Percentiles rank a stretch among this genome's conserved stretches.
These are phyloP conservation scores for Starmerella lactis-condensi DNA, from an alignment of 805 yeast species.

Conservation along the genomic window DNA sequence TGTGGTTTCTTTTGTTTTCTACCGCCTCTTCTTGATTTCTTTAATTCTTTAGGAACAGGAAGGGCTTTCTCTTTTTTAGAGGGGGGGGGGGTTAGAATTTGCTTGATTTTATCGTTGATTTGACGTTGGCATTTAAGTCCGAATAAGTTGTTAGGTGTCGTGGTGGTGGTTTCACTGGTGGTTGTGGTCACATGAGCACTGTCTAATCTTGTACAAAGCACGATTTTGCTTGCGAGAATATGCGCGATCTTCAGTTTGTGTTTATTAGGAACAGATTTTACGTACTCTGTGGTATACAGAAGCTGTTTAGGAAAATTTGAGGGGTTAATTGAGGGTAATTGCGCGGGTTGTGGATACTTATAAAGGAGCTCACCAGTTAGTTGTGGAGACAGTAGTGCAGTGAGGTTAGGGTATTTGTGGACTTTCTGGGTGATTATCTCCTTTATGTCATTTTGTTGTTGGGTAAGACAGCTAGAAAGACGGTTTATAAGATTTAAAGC, in stretches of 20 bases:
- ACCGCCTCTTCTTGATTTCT: conserved; percentile 77
- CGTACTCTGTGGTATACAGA: too few species aligned
- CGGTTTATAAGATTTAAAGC: too few species aligned
- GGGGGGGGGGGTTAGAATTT: conserved; percentile 62
- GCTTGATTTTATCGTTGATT: conserved; percentile 44
- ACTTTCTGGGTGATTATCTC: not conserved
- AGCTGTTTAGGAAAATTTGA: too few species aligned
- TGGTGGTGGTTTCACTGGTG: conserved; percentile 27
- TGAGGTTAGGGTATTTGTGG: conserved; percentile 56
- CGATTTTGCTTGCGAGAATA: conserved; percentile 58
- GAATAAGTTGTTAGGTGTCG: conserved; percentile 28
- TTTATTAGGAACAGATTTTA: conserved; percentile 17
- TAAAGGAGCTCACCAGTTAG: conserved; percentile 59
- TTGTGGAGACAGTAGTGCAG: conserved; percentile 50
- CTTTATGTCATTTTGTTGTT: not conserved
- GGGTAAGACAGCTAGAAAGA: too few species aligned
- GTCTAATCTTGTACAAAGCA: conserved; percentile 66
- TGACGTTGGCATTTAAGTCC: conserved; percentile 48
- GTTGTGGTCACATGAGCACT: not conserved
- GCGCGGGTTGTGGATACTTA: too few species aligned
- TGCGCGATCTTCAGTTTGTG: conserved; percentile 48
- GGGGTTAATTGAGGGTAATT: too few species aligned
- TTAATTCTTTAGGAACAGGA: conserved; percentile 56
- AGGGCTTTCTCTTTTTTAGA: conserved; percentile 40
- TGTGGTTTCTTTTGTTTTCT: conserved; percentile 51